Evolutionary conservation across 768 basidiomycete species (phyloP).

Genomic region (Leccinum uliginosum): DNA sequence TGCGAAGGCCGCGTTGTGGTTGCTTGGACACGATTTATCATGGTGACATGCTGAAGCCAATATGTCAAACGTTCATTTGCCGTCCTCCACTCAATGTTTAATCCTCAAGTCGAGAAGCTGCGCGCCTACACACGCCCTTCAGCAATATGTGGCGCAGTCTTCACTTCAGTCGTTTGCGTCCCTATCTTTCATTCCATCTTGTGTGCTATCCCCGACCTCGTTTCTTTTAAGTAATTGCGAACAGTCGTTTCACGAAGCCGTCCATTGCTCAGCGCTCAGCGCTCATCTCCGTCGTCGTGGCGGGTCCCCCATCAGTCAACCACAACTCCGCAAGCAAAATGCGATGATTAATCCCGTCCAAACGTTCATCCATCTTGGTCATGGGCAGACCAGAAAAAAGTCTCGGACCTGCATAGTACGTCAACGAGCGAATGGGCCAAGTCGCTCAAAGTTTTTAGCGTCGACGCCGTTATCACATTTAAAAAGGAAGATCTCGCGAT

Average conservation of each 20-base stretch:
- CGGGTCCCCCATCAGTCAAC: not conserved
- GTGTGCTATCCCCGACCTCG: constrained; percentile 1
- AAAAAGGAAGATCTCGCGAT: constrained; percentile 3
- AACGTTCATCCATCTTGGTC: not conserved
- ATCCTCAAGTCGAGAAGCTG: not conserved
- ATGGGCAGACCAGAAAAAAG: not conserved
- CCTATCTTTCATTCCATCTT: constrained; percentile 8
- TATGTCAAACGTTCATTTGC: not conserved
- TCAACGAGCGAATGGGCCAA: not conserved
- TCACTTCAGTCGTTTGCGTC: not conserved
- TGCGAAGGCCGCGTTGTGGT: not conserved
- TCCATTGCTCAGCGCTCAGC: not conserved
- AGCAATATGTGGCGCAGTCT: constrained; percentile 16
- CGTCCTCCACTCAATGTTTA: constrained; percentile 14
- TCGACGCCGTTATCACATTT: constrained; percentile 8
- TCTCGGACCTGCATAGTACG: constrained; percentile 1
- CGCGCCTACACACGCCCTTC: not conserved
- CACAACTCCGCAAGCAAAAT: not conserved
- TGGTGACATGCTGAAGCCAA: not conserved
- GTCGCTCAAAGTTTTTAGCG: constrained; percentile 7
- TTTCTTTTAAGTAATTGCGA: constrained; percentile 16
- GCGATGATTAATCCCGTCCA: not conserved
- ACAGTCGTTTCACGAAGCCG: not conserved
- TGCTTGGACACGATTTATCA: constrained; percentile 4
- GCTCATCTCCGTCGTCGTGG: constrained; percentile 23